Percentiles rank a stretch among this genome's conserved stretches.
Conservation (phyloP, 2,329 filamentous ascomycete genomes). For the Phialophora tarda region DNA sequence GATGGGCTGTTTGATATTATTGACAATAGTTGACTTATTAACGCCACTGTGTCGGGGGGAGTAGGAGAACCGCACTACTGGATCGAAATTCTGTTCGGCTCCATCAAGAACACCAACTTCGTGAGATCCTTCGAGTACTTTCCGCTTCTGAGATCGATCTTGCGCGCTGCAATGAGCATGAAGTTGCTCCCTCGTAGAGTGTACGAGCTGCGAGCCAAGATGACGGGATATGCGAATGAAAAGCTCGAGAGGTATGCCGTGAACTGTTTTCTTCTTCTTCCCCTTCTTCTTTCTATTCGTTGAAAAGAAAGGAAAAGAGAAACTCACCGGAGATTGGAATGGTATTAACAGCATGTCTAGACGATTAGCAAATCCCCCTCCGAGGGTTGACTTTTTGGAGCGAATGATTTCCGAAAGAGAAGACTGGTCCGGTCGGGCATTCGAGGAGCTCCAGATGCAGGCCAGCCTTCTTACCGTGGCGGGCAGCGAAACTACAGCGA, state of each 20-base stretch:
- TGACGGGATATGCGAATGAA: conserved; percentile 12
- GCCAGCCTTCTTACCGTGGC: conserved; percentile 46
- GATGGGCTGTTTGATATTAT: background rate
- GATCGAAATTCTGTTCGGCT: conserved; percentile 42
- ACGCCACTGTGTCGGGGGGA: conserved; percentile 4
- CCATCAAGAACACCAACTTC: conserved; percentile 10
- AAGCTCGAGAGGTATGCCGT: conserved; percentile 9
- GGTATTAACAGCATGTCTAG: conserved; percentile 40
- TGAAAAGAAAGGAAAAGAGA: too few relatives aligned
- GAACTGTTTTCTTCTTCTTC: background rate
- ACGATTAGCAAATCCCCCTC: conserved; percentile 30
- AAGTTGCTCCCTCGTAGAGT: conserved; percentile 15
- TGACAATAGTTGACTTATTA: background rate
- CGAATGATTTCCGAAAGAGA: conserved; percentile 7
- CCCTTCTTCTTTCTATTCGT: too few relatives aligned
- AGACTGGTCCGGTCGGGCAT: conserved; percentile 29
- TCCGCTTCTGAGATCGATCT: background rate
- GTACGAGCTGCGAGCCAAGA: conserved; percentile 11
- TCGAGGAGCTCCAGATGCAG: conserved; percentile 46
- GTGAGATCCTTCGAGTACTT: background rate
- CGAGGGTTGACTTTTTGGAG: background rate
- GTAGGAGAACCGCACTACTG: conserved; percentile 41
- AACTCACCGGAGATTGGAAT: too few relatives aligned
- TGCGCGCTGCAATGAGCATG: background rate
- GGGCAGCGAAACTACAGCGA: conserved; percentile 56